Evolutionary conservation across 371 early-diverging fungal genomes (phyloP), one percentile per base, ranked within the genome.

Genomic region (Apophysomyces sp.): DNA sequence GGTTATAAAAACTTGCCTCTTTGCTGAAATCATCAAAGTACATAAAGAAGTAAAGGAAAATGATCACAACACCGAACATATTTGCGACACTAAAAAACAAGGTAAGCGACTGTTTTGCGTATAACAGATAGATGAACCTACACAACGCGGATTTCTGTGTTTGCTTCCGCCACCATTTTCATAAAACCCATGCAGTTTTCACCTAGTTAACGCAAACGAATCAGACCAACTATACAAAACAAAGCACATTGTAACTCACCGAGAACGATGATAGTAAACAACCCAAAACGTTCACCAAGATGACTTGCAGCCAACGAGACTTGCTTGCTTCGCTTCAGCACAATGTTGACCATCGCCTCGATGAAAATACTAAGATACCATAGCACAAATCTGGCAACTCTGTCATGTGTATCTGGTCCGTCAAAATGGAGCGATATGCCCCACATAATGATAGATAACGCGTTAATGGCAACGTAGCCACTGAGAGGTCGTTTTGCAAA

Each of bases 241-340:
- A 13, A 49, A 16, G 18, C 49, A 7, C 2, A 34, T 28, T 36
- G 21, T 31, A n/a, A 15, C 71, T 70, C 71, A 57, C 78, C 84
- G 18, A 85, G 62, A 21, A 85, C 78, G 34, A 85, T 80, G 26
- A 85, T 66, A 2, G 85, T 85, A 40, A 85, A 85, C 2, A 85
- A 59, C 7, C 82, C 85, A 61, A 85, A 83, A 0, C 85, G 74
- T 27, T 85, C 85, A 11, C 77, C 83, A 29, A 85, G 58, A 71
- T 85, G 85, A 52, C 83, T 83, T 24, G 83, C 85, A 7, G 79
- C 81, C 55, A 85, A 69, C 1, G 86, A 81, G 0, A 83, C 84
- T 8, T 80, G 81, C 7, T 72, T 76, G 39, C 77, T 69, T 34
- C 73, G 63, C 36, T 80, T 78, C 55, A 83, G 67, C 8, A 66